phyloP scores from a whole-genome alignment of 1,139 yeast species.

The Hanseniaspora uvarum region DNA sequence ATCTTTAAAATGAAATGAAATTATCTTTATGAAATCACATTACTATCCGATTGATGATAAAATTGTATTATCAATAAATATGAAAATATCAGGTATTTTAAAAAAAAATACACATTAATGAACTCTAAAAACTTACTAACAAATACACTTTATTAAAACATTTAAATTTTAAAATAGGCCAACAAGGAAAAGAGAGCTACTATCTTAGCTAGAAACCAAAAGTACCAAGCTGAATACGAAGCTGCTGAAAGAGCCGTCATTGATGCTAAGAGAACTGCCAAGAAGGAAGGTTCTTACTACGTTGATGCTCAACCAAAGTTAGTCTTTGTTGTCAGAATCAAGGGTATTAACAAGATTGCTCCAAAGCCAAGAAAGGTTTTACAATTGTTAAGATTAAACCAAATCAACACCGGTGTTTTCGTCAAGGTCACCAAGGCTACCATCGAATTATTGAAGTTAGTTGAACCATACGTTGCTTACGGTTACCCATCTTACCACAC shows the following conservation, averaged over 20 bases:
- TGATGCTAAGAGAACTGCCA: constrained; percentile 91
- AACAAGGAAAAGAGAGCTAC: constrained; percentile 89
- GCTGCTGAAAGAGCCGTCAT: constrained; percentile 90
- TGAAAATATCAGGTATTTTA: not conserved
- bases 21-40: no score
- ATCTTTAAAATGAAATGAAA: no score
- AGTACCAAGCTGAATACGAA: constrained; percentile 93
- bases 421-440: constrained; percentile 99
- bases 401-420: constrained; percentile 97
- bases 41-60: no score
- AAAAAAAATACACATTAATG: not conserved
- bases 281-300: constrained; percentile 91
- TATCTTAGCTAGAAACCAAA: constrained; percentile 94
- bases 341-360: constrained; percentile 99
- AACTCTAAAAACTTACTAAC: constrained; percentile 7
- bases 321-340: constrained; percentile 96
- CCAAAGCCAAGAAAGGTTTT: constrained; percentile 99
- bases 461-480: constrained; percentile 98
- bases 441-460: constrained; percentile 86
- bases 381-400: constrained; percentile 94
- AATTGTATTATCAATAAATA: no score
- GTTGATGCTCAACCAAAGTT: constrained; percentile 96
- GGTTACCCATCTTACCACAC: constrained; percentile 98
- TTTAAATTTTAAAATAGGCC: constrained; percentile 38
- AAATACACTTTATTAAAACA: constrained; percentile 13